Percentiles rank a stretch among this genome's conserved stretches.
phyloP scores from a whole-genome alignment of 2,329 filamentous ascomycete genomes.

The Escovopsis sp. region DNA sequence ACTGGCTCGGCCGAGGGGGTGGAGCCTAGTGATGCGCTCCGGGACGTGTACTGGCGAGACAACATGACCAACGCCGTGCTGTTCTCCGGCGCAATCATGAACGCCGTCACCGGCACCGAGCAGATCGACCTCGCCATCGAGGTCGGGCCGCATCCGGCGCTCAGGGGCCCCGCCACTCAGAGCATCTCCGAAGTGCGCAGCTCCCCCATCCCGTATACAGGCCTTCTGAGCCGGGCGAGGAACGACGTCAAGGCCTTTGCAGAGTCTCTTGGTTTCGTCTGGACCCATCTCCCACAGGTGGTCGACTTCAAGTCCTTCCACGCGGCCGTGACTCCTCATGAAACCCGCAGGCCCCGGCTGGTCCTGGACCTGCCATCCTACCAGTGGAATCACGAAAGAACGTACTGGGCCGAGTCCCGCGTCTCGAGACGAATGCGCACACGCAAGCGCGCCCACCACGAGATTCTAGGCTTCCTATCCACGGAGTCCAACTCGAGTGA shows the following conservation, averaged over 20 bases:
- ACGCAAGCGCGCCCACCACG: constrained; percentile 4
- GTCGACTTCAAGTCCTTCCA: constrained; percentile 1
- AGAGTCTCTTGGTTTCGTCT: constrained; percentile 8
- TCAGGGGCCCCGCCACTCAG: constrained; percentile 31
- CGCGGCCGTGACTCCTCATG: too few species aligned
- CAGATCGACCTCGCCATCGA: constrained; percentile 15
- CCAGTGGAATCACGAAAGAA: constrained; percentile 21
- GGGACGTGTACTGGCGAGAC: constrained; percentile 11
- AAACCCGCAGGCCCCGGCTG: background rate
- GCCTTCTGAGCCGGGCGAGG: constrained; percentile 6
- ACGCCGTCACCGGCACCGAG: background rate
- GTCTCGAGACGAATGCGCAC: constrained; percentile 13
- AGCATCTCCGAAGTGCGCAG: constrained; percentile 12
- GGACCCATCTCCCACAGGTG: constrained; percentile 2
- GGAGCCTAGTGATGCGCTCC: constrained; percentile 2
- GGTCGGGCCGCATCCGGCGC: constrained; percentile 31
- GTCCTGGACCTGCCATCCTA: constrained; percentile 21
- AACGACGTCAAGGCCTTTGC: constrained; percentile 8
- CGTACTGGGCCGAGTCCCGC: constrained; percentile 19
- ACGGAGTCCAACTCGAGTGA: background rate
- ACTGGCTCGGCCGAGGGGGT: constrained; percentile 13
- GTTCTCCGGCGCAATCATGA: constrained; percentile 9
- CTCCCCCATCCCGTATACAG: constrained; percentile 6
- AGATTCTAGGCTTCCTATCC: background rate
- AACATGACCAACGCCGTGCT: constrained; percentile 13